Evolutionary conservation across 2,329 filamentous ascomycete genomes (phyloP).

Genomic region (Alternaria burnsii): DNA sequence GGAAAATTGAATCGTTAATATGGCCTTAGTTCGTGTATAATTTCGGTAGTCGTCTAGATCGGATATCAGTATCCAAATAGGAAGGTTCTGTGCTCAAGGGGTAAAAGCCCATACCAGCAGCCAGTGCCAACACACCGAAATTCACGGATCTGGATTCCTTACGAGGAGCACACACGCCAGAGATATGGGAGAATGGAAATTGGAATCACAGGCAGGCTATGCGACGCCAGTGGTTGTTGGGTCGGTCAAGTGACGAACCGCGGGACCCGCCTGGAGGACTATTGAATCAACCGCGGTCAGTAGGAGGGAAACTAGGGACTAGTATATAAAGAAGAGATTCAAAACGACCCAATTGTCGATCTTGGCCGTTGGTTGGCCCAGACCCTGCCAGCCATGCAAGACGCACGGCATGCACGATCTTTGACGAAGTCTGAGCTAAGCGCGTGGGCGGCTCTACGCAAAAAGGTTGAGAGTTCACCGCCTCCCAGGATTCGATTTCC

Average conservation of each 20-base stretch:
- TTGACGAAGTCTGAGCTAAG: constrained; percentile 26
- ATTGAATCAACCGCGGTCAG: constrained; percentile 32
- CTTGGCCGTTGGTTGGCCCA: constrained; percentile 34
- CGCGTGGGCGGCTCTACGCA: constrained; percentile 29
- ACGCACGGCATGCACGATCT: constrained; percentile 31
- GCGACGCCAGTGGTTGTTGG: constrained; percentile 21
- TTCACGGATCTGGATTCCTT: constrained; percentile 15
- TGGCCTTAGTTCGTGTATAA: constrained; percentile 22
- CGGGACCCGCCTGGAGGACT: constrained; percentile 31
- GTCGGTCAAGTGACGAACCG: constrained; percentile 32
- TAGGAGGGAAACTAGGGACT: constrained; percentile 24
- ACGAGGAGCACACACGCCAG: constrained; percentile 7
- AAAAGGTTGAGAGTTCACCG: constrained; percentile 37
- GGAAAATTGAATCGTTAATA: constrained; percentile 30
- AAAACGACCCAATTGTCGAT: constrained; percentile 31
- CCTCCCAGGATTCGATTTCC: constrained; percentile 30
- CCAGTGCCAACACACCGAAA: constrained; percentile 32
- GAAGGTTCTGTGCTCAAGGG: constrained; percentile 33
- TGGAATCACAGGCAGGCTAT: constrained; percentile 20
- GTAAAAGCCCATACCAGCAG: constrained; percentile 33
- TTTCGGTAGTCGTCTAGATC: constrained; percentile 35
- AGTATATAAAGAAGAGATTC: constrained; percentile 22
- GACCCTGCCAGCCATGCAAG: constrained; percentile 25
- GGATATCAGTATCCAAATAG: constrained; percentile 33
- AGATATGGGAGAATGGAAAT: constrained; percentile 13